phyloP scores from a whole-genome alignment of 2,329 filamentous ascomycete species.

The Exophiala dermatitidis region DNA sequence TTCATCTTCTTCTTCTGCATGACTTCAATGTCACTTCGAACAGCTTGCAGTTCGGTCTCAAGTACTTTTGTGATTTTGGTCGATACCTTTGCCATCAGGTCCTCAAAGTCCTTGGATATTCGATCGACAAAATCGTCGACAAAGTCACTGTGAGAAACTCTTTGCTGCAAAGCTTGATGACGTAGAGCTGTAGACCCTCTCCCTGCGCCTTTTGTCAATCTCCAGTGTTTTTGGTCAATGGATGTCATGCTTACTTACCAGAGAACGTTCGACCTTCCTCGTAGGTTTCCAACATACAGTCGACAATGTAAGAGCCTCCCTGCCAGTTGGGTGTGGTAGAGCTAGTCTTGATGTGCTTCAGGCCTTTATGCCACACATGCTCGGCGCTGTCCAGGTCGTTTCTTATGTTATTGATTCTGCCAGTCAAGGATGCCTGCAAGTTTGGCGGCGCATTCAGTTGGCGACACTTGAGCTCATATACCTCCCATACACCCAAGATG shows the following conservation, averaged over 20 bases:
- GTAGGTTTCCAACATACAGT: background rate
- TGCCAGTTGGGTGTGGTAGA: too few species aligned
- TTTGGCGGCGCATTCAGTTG: background rate
- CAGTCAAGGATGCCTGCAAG: background rate
- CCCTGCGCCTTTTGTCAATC: background rate
- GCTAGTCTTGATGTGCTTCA: too few species aligned
- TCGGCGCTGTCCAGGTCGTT: too few species aligned
- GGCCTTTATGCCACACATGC: too few species aligned
- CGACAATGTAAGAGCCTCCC: background rate
- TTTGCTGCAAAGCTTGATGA: background rate
- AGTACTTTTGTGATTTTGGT: background rate
- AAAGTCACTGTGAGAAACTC: background rate
- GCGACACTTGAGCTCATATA: background rate
- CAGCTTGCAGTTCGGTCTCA: background rate
- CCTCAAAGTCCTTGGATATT: background rate
- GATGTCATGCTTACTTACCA: background rate
- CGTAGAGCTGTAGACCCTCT: background rate
- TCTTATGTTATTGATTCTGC: background rate
- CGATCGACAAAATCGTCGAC: background rate
- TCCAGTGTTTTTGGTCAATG: background rate
- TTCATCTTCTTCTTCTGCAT: background rate
- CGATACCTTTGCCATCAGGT: background rate
- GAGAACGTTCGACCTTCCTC: background rate
- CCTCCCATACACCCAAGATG: background rate
- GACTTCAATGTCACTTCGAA: background rate